phyloP scores from a whole-genome alignment of 352 stramenopile genomes.

The Chrysophaeum taylorii region DNA sequence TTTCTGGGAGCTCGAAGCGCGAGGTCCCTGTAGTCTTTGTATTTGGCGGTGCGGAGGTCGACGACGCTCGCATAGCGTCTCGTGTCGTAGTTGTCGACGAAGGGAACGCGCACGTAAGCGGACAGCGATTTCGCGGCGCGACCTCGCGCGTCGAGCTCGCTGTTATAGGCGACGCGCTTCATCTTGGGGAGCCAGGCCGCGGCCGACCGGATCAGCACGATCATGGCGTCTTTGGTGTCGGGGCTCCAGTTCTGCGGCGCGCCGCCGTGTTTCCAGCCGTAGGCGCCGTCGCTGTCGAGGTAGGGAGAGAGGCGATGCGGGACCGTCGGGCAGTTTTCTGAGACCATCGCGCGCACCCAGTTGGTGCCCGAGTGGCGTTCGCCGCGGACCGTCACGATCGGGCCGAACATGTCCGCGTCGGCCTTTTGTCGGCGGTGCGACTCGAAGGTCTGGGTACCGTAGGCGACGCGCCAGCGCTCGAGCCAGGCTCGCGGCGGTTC shows the following conservation, averaged over 20 bases:
- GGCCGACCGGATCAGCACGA: not conserved
- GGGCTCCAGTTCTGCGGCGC: not conserved
- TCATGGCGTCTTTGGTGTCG: not conserved
- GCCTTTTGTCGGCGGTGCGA: not conserved
- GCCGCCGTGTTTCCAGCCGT: slow-evolving; percentile 3
- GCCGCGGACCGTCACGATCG: not conserved
- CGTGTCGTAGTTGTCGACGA: not conserved
- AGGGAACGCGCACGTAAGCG: not conserved
- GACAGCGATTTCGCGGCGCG: not conserved
- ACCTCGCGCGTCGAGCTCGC: not conserved
- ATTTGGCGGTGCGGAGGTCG: not conserved
- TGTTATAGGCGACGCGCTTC: not conserved
- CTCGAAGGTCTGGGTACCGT: not conserved
- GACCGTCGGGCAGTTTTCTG: not conserved
- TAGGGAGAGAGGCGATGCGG: not conserved
- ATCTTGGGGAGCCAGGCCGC: slow-evolving; percentile 5
- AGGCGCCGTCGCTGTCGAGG: not conserved
- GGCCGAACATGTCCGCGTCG: not conserved
- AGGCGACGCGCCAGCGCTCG: not conserved
- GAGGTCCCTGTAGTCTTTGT: not conserved
- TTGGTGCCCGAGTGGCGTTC: slow-evolving; percentile 1
- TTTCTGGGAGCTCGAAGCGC: not conserved
- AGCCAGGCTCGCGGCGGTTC: too few relatives aligned
- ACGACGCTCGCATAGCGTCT: not conserved
- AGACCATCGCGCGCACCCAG: not conserved